Evolutionary conservation across 1,139 yeast genomes (phyloP).

Genomic region (Lizanozyma gosingica): DNA sequence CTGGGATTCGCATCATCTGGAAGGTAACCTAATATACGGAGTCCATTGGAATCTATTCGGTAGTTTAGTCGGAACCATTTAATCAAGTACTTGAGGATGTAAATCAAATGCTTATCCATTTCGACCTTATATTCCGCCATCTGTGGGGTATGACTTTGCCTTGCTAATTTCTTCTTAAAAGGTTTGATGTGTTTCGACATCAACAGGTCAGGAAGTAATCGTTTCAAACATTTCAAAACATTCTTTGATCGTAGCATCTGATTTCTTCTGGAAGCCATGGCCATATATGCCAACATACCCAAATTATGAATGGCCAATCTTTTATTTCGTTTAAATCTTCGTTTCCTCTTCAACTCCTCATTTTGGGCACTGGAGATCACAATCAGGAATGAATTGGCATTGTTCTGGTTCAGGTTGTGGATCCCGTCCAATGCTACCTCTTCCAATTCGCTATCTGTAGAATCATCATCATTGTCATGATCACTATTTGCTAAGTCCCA

Average conservation of each 20-base stretch:
- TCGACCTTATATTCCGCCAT: conserved; percentile 4
- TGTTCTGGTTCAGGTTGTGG: no score
- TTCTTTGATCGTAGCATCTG: conserved; percentile 12
- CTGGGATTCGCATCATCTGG: conserved; percentile 10
- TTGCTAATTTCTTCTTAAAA: conserved; percentile 2
- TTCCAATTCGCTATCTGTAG: no score
- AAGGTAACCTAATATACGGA: conserved; percentile 25
- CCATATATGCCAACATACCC: conserved; percentile 18
- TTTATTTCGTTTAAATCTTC: background rate
- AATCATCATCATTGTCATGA: no score
- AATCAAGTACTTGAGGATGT: conserved; percentile 24
- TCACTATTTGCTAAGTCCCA: no score
- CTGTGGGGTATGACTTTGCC: background rate
- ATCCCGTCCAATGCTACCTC: no score
- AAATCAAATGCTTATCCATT: conserved; percentile 18
- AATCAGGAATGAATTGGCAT: no score
- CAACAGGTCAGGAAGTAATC: conserved; percentile 18
- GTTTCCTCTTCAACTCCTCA: background rate
- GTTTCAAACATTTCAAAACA: conserved; percentile 18
- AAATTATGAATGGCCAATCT: conserved; percentile 12
- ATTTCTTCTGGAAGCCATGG: conserved; percentile 19
- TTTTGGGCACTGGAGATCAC: background rate
- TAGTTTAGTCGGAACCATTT: conserved; percentile 32
- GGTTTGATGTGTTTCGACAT: conserved; percentile 11
- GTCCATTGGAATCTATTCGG: conserved; percentile 24